Evolutionary conservation across 306 rosid genomes (phyloP).

Genomic region (Styphnolobium japonicum): DNA sequence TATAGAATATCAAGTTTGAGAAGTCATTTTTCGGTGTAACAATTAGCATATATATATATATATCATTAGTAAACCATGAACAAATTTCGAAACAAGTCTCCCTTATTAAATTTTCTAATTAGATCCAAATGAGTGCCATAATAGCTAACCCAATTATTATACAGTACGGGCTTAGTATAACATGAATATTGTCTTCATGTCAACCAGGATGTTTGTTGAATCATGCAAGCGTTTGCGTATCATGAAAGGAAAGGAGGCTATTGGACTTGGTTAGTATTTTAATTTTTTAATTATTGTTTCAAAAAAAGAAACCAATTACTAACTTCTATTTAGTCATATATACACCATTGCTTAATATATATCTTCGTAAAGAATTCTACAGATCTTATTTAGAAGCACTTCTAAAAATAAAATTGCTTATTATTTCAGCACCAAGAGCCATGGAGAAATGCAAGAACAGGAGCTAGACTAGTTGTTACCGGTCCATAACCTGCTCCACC

Average conservation of each 20-base stretch:
- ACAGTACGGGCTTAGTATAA: neutral
- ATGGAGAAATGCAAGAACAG: slow-evolving; percentile 86
- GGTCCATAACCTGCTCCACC: slow-evolving; percentile 47
- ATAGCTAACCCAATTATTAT: neutral
- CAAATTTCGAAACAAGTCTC: too few relatives aligned
- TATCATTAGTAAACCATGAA: neutral
- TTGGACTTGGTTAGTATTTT: slow-evolving; percentile 72
- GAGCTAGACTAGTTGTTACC: slow-evolving; percentile 41
- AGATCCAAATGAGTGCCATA: neutral
- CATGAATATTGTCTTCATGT: neutral
- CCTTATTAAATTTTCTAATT: neutral
- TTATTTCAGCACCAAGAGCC: slow-evolving; percentile 77
- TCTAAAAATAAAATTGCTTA: neutral
- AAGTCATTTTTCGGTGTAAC: neutral
- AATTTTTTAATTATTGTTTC: neutral
- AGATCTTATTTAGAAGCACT: neutral
- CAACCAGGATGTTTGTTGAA: slow-evolving; percentile 82
- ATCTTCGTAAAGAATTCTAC: neutral
- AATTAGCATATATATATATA: neutral
- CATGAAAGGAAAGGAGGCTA: slow-evolving; percentile 94
- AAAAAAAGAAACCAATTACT: neutral
- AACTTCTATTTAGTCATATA: neutral
- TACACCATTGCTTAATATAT: neutral
- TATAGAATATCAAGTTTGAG: neutral
- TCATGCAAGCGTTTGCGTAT: slow-evolving; percentile 93